Percentiles rank a stretch among this genome's conserved stretches.
These are phyloP conservation scores for Aeschynomene evenia DNA, from an alignment of 306 rosid species.

Conservation along the genomic window DNA sequence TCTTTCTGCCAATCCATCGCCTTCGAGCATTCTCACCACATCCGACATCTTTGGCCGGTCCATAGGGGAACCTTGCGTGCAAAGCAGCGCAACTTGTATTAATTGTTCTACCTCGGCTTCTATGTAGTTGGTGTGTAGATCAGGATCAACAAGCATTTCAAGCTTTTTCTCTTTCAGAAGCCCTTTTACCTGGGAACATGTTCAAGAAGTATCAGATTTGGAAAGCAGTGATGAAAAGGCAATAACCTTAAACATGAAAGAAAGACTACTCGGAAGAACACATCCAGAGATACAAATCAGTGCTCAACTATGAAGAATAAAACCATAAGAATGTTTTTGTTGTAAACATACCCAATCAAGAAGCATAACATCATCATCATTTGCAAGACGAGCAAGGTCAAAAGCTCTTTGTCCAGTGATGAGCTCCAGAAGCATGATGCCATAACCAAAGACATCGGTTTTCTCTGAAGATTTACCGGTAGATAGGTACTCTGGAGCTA, in stretches of 20 bases:
- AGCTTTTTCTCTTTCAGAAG: slow-evolving; percentile 85
- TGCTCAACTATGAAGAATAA: not conserved
- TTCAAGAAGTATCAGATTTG: slow-evolving; percentile 21
- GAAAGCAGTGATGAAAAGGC: not conserved
- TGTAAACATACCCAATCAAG: slow-evolving; percentile 90
- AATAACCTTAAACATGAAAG: slow-evolving; percentile 2
- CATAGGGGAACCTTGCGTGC: slow-evolving; percentile 98
- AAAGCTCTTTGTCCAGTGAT: slow-evolving; percentile 97
- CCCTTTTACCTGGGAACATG: slow-evolving; percentile 78
- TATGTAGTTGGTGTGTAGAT: slow-evolving; percentile 77
- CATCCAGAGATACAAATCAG: not conserved
- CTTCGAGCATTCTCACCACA: slow-evolving; percentile 98
- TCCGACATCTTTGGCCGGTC: slow-evolving; percentile 98
- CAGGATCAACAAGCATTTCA: slow-evolving; percentile 95
- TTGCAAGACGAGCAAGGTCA: slow-evolving; percentile 96
- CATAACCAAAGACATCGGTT: slow-evolving; percentile 94
- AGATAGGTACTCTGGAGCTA: slow-evolving; percentile 93
- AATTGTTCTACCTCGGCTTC: slow-evolving; percentile 96
- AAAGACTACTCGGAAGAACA: not conserved
- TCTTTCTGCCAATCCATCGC: slow-evolving; percentile 95
- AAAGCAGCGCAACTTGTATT: slow-evolving; percentile 91
- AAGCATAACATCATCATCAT: slow-evolving; percentile 97
- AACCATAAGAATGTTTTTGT: not conserved
- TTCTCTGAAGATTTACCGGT: slow-evolving; percentile 96
- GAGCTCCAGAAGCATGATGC: slow-evolving; percentile 97